Conservation (phyloP, 805 yeast genomes). For the Lipomyces starkeyi region DNA sequence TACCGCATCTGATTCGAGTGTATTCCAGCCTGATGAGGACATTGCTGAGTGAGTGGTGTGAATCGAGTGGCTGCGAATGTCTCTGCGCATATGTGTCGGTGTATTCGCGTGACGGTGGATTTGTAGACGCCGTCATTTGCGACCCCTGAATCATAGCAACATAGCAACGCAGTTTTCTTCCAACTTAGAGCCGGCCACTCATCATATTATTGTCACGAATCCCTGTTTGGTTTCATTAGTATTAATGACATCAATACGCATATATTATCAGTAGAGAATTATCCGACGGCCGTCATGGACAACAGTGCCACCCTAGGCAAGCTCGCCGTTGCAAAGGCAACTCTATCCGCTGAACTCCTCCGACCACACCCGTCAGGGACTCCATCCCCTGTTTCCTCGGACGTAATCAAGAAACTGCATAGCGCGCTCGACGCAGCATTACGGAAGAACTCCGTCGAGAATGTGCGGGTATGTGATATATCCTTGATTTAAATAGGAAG, state of each 20-base stretch:
- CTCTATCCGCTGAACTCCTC: constrained; percentile 32
- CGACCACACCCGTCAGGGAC: constrained; percentile 9
- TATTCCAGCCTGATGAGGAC: constrained; percentile 57
- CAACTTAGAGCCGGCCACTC: too few relatives aligned
- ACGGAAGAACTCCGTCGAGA: constrained; percentile 13
- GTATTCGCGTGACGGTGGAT: too few relatives aligned
- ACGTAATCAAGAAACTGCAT: constrained; percentile 19
- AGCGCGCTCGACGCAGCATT: constrained; percentile 21
- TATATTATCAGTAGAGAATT: neutral
- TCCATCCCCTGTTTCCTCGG: constrained; percentile 16
- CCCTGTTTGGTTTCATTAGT: neutral
- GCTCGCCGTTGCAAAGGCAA: constrained; percentile 28
- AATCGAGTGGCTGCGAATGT: constrained; percentile 2
- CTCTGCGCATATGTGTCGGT: neutral
- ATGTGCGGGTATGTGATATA: constrained; percentile 19
- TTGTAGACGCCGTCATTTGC: neutral
- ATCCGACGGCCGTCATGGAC: neutral
- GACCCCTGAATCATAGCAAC: neutral
- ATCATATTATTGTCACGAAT: neutral
- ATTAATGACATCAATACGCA: neutral
- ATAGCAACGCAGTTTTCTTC: neutral
- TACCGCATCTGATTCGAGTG: constrained; percentile 69
- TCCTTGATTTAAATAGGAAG: neutral
- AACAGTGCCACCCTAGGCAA: constrained; percentile 13
- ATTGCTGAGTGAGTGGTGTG: constrained; percentile 2